Conservation (phyloP, 2,329 filamentous ascomycete genomes). For the Colletotrichum acutatum region DNA sequence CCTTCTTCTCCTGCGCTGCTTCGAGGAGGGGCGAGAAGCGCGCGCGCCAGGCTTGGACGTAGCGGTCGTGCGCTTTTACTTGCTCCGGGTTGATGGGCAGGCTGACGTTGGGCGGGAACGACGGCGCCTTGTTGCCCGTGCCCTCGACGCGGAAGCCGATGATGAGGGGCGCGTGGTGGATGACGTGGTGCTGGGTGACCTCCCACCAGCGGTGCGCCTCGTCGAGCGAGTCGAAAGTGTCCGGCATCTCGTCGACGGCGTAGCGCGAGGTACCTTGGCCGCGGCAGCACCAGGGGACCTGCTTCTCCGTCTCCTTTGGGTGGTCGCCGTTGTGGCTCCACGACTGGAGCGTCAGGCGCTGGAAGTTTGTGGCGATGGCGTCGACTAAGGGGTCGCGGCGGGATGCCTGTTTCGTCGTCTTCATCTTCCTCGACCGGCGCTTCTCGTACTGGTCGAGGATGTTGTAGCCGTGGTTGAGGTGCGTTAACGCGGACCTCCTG, state of each 20-base stretch:
- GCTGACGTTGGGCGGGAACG: neutral
- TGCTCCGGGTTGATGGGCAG: conserved; percentile 18
- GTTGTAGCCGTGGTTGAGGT: conserved; percentile 47
- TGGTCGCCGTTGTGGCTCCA: conserved; percentile 29
- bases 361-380: conserved; percentile 19
- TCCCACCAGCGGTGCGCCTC: conserved; percentile 33
- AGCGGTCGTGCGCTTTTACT: conserved; percentile 34
- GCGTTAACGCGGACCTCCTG: conserved; percentile 51
- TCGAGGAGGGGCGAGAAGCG: conserved; percentile 38
- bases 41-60: conserved; percentile 12
- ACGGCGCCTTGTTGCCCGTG: conserved; percentile 7
- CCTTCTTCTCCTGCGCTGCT: neutral
- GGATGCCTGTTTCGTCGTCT: neutral
- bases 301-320: neutral
- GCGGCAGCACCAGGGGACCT: conserved; percentile 28
- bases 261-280: conserved; percentile 6
- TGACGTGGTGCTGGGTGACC: conserved; percentile 19
- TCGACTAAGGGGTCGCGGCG: conserved; percentile 5
- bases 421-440: neutral
- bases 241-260: conserved; percentile 30
- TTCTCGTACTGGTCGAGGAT: conserved; percentile 18
- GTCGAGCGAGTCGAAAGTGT: conserved; percentile 8
- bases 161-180: conserved; percentile 17
- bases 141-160: conserved; percentile 26
- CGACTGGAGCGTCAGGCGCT: conserved; percentile 29